Evolutionary conservation across 108 stramenopile genomes (phyloP).

Genomic region (Fistulifera pelliculosa): DNA sequence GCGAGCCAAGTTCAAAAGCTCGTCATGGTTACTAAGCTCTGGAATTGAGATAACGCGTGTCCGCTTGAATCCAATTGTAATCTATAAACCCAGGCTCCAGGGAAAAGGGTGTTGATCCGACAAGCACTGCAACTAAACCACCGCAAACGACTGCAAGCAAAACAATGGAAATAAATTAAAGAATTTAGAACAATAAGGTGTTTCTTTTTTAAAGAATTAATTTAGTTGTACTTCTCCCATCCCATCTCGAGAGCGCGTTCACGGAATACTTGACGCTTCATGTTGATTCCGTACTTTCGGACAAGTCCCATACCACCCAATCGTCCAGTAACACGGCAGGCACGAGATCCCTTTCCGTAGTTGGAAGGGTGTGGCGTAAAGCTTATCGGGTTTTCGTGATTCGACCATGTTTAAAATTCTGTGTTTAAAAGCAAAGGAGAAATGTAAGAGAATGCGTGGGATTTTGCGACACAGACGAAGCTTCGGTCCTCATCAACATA

Average conservation of each 20-base stretch:
- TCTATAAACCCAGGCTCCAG: too few relatives aligned
- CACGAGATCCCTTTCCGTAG: conserved; percentile 86
- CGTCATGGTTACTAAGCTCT: too few relatives aligned
- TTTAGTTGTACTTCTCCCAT: conserved; percentile 81
- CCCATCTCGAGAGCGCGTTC: conserved; percentile 83
- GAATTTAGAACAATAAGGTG: background rate
- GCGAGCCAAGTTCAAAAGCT: too few relatives aligned
- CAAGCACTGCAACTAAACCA: too few relatives aligned
- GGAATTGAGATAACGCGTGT: too few relatives aligned
- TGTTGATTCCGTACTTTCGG: conserved; percentile 87
- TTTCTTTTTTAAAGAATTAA: conserved; percentile 6
- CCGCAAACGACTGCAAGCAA: too few relatives aligned
- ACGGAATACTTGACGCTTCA: conserved; percentile 89
- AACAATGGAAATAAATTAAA: background rate
- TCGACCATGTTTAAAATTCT: conserved; percentile 54
- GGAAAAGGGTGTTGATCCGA: too few relatives aligned
- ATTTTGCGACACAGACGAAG: too few relatives aligned
- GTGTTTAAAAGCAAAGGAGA: background rate
- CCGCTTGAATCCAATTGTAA: too few relatives aligned
- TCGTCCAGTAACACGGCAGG: conserved; percentile 86
- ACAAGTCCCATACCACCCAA: conserved; percentile 83
- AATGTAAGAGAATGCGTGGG: too few relatives aligned
- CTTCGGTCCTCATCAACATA: too few relatives aligned
- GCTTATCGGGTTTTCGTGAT: conserved; percentile 81
- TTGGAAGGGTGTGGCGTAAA: conserved; percentile 83